A percentile compares a stretch with the other conserved stretches of the same genome.
Conservation (phyloP, 2,329 filamentous ascomycete species). For the Nannizzia gypsea region DNA sequence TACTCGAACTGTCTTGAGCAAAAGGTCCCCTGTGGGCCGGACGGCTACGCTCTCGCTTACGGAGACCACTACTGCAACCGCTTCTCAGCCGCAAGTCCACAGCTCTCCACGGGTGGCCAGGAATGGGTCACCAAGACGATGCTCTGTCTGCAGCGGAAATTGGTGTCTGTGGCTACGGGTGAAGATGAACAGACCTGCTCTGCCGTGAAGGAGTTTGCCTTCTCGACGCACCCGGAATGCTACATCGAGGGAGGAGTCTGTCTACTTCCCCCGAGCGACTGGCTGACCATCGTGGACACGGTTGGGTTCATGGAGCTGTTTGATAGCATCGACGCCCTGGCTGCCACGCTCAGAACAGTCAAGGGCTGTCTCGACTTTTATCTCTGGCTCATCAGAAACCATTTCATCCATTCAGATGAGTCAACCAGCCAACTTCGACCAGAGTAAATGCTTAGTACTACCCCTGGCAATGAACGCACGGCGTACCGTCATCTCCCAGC, state of each 20-base stretch:
- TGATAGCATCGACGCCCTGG: slow-evolving; percentile 6
- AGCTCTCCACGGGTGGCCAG: slow-evolving; percentile 16
- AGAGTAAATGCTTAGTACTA: no score
- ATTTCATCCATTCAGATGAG: neutral
- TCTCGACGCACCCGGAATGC: slow-evolving; percentile 17
- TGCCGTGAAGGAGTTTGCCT: slow-evolving; percentile 15
- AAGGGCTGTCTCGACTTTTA: slow-evolving; percentile 8
- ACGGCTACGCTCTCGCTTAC: slow-evolving; percentile 24
- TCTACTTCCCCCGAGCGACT: slow-evolving; percentile 15
- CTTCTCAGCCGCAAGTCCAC: slow-evolving; percentile 11
- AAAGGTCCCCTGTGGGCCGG: slow-evolving; percentile 16
- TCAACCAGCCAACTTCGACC: no score
- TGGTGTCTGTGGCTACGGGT: slow-evolving; percentile 17
- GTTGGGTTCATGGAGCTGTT: slow-evolving; percentile 8
- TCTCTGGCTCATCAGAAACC: slow-evolving; percentile 7
- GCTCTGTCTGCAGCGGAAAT: slow-evolving; percentile 20
- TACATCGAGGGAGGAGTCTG: slow-evolving; percentile 19
- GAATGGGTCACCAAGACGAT: slow-evolving; percentile 20
- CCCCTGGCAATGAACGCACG: no score
- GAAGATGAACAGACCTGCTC: slow-evolving; percentile 12
- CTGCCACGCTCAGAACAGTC: slow-evolving; percentile 5
- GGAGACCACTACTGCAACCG: slow-evolving; percentile 21
- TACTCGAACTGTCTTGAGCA: slow-evolving; percentile 19
- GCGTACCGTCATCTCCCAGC: neutral
- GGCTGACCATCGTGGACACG: slow-evolving; percentile 15